A percentile compares a stretch with the other conserved stretches of the same genome.
Conservation (phyloP, 2,329 filamentous ascomycete species). For the Magnaporthiopsis rhizophila region DNA sequence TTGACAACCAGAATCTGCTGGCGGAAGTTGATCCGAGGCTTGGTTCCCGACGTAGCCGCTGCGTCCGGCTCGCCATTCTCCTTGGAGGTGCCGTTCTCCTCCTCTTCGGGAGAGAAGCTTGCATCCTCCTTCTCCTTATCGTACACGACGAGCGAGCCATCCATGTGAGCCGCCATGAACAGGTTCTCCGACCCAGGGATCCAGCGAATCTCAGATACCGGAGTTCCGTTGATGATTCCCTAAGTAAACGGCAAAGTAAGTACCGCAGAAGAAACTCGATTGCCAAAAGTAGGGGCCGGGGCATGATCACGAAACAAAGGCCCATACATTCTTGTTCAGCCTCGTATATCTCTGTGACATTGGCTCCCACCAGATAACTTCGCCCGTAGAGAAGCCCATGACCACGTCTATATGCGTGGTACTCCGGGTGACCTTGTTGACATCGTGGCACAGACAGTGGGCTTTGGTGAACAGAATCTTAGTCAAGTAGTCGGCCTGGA, state of each 20-base stretch:
- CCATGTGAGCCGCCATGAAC: constrained; percentile 86
- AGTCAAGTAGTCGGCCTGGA: constrained; percentile 76
- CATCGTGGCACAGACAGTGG: constrained; percentile 88
- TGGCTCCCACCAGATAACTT: constrained; percentile 98
- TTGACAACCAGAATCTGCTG: constrained; percentile 67
- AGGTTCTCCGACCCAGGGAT: constrained; percentile 88
- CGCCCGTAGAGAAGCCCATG: constrained; percentile 92
- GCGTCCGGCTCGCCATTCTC: constrained; percentile 56
- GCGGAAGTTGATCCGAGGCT: constrained; percentile 26
- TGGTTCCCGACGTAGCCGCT: constrained; percentile 22
- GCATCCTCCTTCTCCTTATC: constrained; percentile 96
- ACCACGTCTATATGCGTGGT: constrained; percentile 78
- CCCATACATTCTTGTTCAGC: constrained; percentile 84
- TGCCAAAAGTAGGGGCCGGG: background rate
- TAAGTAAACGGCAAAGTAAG: constrained; percentile 23
- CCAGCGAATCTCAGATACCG: constrained; percentile 85
- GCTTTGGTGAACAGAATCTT: constrained; percentile 97
- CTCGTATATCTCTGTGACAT: constrained; percentile 92
- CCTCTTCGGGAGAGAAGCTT: constrained; percentile 64
- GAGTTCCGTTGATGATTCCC: constrained; percentile 80
- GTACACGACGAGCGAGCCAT: constrained; percentile 85
- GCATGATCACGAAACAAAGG: background rate
- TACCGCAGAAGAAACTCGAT: constrained; percentile 4
- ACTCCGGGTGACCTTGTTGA: constrained; percentile 77
- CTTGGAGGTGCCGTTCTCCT: constrained; percentile 45